Percentiles rank a stretch among this genome's conserved stretches.
Evolutionary conservation across 2,329 filamentous ascomycete genomes (phyloP).

Genomic region (Diaporthe amygdali): DNA sequence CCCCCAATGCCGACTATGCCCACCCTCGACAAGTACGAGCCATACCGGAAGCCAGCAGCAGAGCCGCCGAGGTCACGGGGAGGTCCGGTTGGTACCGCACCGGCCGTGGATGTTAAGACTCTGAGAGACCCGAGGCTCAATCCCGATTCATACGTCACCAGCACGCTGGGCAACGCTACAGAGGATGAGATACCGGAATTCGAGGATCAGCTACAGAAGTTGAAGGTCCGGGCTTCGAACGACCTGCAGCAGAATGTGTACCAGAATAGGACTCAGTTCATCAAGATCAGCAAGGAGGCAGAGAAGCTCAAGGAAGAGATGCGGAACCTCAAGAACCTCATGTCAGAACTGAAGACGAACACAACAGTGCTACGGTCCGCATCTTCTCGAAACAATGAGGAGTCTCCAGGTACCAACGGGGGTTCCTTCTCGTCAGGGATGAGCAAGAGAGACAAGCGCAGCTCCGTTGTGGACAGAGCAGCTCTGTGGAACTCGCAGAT

Average conservation of each 20-base stretch:
- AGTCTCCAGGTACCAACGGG: slow-evolving; percentile 53
- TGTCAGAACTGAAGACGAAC: slow-evolving; percentile 88
- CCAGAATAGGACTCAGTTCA: slow-evolving; percentile 97
- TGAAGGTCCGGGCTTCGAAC: slow-evolving; percentile 78
- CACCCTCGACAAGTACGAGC: slow-evolving; percentile 62
- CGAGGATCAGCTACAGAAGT: slow-evolving; percentile 74
- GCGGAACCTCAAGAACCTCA: slow-evolving; percentile 85
- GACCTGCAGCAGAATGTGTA: slow-evolving; percentile 96
- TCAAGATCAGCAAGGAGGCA: slow-evolving; percentile 98
- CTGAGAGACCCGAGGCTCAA: slow-evolving; percentile 78
- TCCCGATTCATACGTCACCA: slow-evolving; percentile 60
- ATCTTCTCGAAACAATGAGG: slow-evolving; percentile 57
- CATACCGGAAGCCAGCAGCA: slow-evolving; percentile 37
- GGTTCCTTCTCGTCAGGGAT: slow-evolving; percentile 56
- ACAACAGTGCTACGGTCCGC: slow-evolving; percentile 68
- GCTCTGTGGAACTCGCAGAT: slow-evolving; percentile 73
- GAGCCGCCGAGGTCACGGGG: slow-evolving; percentile 35
- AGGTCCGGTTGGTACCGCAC: slow-evolving; percentile 54
- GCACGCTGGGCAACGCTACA: slow-evolving; percentile 80
- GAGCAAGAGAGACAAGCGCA: slow-evolving; percentile 81
- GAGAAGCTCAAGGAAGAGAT: slow-evolving; percentile 98
- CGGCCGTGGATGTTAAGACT: slow-evolving; percentile 76
- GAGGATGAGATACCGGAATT: slow-evolving; percentile 87
- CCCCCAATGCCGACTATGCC: slow-evolving; percentile 75
- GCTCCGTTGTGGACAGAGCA: slow-evolving; percentile 78